phyloP scores from a whole-genome alignment of 2,329 filamentous ascomycete genomes.

The Neofusicoccum sp. region DNA sequence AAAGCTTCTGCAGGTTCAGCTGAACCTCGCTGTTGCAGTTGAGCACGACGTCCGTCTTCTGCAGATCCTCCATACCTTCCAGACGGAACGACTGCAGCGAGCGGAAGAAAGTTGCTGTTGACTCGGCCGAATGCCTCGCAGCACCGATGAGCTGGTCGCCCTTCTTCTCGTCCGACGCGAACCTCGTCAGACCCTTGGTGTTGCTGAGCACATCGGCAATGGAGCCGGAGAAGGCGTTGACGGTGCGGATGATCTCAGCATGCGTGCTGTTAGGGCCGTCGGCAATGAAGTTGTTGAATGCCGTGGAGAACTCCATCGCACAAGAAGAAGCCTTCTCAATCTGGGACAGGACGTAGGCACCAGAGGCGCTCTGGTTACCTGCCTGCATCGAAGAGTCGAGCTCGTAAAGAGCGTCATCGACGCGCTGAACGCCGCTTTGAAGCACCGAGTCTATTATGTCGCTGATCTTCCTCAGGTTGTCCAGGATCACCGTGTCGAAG shows the following conservation, averaged over 20 bases:
- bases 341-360: conserved; percentile 90
- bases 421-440: conserved; percentile 85
- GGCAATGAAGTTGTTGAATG: conserved; percentile 98
- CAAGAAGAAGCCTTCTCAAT: conserved; percentile 94
- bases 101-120: conserved; percentile 93
- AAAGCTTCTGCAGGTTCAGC: conserved; percentile 87
- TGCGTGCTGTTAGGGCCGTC: conserved; percentile 91
- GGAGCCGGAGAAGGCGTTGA: conserved; percentile 85
- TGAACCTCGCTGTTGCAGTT: conserved; percentile 96
- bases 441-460: conserved; percentile 97
- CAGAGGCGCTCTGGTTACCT: conserved; percentile 95
- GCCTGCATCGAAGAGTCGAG: conserved; percentile 97
- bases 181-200: conserved; percentile 88
- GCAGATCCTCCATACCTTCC: conserved; percentile 82
- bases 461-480: conserved; percentile 89
- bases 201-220: conserved; percentile 94
- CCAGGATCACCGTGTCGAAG: conserved; percentile 82
- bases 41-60: conserved; percentile 96
- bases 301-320: conserved; percentile 94
- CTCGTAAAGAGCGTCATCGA: conserved; percentile 96
- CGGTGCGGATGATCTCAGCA: conserved; percentile 86
- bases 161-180: conserved; percentile 95
- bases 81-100: conserved; percentile 90
- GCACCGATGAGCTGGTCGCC: conserved; percentile 79
- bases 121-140: conserved; percentile 78